Percentiles rank a stretch among this genome's conserved stretches.
These are phyloP conservation scores for Pterocarpus santalinus DNA, from an alignment of 306 rosid genomes.

Conservation along the genomic window DNA sequence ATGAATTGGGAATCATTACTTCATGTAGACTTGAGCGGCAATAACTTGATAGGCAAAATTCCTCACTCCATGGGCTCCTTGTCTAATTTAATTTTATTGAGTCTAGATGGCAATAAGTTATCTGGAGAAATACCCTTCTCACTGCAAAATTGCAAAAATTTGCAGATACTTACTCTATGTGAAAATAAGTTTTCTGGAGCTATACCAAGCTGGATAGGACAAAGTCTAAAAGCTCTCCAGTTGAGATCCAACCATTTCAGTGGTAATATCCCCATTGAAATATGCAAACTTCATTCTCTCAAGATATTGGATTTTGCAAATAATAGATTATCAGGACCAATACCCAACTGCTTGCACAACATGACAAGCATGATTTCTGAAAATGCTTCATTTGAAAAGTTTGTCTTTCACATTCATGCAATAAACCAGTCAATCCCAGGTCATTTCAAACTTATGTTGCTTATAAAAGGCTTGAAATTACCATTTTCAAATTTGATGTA, in stretches of 20 bases:
- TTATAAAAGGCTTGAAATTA: constrained; percentile 20
- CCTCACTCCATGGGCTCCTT: constrained; percentile 35
- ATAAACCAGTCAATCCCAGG: too few species aligned
- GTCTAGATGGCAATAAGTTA: background rate
- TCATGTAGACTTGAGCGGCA: constrained; percentile 6
- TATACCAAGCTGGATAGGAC: too few species aligned
- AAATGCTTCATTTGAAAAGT: background rate
- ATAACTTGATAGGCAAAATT: constrained; percentile 34
- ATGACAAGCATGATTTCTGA: background rate
- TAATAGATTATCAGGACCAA: constrained; percentile 30
- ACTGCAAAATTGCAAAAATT: background rate
- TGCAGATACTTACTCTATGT: background rate
- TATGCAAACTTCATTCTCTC: background rate
- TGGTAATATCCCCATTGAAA: too few species aligned
- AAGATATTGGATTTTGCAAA: constrained; percentile 20
- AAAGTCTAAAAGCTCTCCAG: too few species aligned
- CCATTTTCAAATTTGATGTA: background rate
- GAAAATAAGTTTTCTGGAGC: too few species aligned
- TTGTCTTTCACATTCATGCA: background rate
- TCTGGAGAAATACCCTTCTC: constrained; percentile 29
- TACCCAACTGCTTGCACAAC: constrained; percentile 31
- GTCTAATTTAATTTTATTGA: background rate
- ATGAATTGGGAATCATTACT: background rate
- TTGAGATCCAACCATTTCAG: too few species aligned
- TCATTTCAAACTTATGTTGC: background rate